These are phyloP conservation scores for Leptomonas seymouri DNA, from an alignment of 208 protist species.

Conservation along the genomic window DNA sequence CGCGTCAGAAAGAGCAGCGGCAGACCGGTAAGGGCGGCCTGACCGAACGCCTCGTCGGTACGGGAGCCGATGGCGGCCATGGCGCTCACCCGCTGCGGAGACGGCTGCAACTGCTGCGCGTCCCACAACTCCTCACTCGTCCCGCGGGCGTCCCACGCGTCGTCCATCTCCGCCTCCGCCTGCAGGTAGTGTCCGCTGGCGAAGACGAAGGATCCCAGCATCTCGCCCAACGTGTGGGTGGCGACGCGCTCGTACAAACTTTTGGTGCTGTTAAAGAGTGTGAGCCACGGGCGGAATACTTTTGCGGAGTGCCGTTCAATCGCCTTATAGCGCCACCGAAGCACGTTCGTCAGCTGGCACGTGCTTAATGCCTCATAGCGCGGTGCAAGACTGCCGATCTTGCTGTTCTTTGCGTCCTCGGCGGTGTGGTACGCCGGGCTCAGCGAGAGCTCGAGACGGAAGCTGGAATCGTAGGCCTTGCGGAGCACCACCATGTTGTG, in stretches of 20 bases:
- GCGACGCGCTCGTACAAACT: conserved; percentile 57
- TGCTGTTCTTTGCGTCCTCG: conserved; percentile 1
- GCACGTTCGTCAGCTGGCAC: conserved; percentile 83
- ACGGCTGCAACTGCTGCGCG: conserved; percentile 26
- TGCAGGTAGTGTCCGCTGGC: conserved; percentile 57
- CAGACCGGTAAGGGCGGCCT: conserved; percentile 62
- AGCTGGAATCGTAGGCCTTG: conserved; percentile 69
- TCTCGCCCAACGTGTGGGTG: conserved; percentile 45
- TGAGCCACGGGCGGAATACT: conserved; percentile 50
- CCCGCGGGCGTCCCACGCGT: conserved; percentile 47
- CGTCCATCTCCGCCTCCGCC: conserved; percentile 39
- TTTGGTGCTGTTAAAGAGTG: conserved; percentile 45
- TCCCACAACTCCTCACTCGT: conserved; percentile 16
- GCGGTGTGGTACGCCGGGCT: conserved; percentile 39
- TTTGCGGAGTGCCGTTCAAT: conserved; percentile 53
- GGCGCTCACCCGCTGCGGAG: conserved; percentile 37
- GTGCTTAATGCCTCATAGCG: conserved; percentile 55
- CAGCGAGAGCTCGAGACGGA: conserved; percentile 78
- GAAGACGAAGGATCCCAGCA: conserved; percentile 65
- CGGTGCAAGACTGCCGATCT: conserved; percentile 30
- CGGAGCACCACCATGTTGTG: conserved; percentile 79
- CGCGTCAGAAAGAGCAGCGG: conserved; percentile 68
- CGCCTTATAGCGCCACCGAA: conserved; percentile 71
- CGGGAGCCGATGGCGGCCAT: conserved; percentile 61
- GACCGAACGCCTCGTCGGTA: conserved; percentile 67